Evolutionary conservation across 2,329 filamentous ascomycete genomes (phyloP).

Genomic region (Apiospora rasikravindrae): DNA sequence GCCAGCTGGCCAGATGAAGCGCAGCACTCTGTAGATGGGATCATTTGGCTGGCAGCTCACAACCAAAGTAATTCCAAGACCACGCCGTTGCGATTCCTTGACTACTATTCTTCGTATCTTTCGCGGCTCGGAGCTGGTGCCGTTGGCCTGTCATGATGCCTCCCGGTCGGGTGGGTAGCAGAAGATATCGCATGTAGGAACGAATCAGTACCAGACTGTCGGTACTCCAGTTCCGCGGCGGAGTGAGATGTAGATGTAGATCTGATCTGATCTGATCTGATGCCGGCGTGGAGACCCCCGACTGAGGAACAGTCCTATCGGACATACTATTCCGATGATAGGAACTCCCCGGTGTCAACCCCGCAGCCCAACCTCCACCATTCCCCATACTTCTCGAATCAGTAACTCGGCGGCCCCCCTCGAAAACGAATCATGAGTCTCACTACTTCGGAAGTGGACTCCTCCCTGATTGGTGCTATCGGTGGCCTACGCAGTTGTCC

Average conservation of each 20-base stretch:
- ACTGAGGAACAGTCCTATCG: not conserved
- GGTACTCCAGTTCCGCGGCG: not conserved
- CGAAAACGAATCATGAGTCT: not conserved
- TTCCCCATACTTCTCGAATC: not conserved
- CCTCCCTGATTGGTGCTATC: not conserved
- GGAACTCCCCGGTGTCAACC: not conserved
- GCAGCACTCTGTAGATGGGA: not conserved
- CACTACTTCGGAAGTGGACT: not conserved
- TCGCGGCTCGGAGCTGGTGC: not conserved
- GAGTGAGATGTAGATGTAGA: not conserved
- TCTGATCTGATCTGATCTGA: not conserved
- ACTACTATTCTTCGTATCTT: no score
- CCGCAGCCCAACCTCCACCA: constrained; percentile 4
- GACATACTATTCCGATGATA: not conserved
- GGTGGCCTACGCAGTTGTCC: not conserved
- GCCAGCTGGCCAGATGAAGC: not conserved
- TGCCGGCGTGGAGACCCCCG: not conserved
- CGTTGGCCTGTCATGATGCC: not conserved
- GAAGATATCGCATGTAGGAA: not conserved
- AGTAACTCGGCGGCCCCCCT: not conserved
- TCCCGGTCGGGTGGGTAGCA: not conserved
- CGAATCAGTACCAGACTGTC: not conserved
- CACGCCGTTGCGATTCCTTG: not conserved
- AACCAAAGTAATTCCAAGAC: not conserved
- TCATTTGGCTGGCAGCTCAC: no score